Base-by-base conservation (phyloP, 306 rosid species). In the Cucumis hystrix region DNA sequence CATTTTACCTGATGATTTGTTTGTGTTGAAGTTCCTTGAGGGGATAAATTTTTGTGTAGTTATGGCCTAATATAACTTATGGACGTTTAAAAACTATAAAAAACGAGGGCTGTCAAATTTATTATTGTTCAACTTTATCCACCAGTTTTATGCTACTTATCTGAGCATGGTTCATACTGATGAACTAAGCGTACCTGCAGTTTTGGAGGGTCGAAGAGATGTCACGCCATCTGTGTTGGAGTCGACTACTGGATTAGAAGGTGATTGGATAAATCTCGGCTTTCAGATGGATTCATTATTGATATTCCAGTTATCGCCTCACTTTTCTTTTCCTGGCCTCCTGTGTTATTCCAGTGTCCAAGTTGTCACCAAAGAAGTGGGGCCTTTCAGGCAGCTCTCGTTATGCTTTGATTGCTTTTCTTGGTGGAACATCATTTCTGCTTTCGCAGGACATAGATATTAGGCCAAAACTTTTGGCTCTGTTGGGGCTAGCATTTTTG, bases 311-410 rank as follows among this genome's bases (percentile, higher is more conserved):
- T n/a, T 30, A 43, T 25, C 3, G 18, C 77, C 77, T 0, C 20
- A 62, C 30, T 74, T 64, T 25, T 49, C 21, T 71, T 80, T 58
- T 74, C 10, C 52, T 77, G 28, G 28, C 52, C 25, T 45, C 58
- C 49, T 54, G 51, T 75, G 66, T 79, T 83, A 33, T 79, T 61
- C 61, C 90, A 95, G 98, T 82, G 63, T 82, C 91, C 41, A 90
- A 92, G 83, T 90, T 92, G 81, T 89, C 93, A 74, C 98, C 97
- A 45, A 95, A 90, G 84, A 95, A 95, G 83, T 95, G 98, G 98
- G 98, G 98, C 57, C 85, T 95, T 79, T 89, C 98, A 13, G 89
- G 83, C 72, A 84, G 85, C 83, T 92, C 97, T 80, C 82, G 82
- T 69, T 79, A 85, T 11, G 81, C 63, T 75, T 77, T 92, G 87